Base-by-base conservation (phyloP, 2,329 filamentous ascomycete genomes). In the Colletotrichum graminicola region DNA sequence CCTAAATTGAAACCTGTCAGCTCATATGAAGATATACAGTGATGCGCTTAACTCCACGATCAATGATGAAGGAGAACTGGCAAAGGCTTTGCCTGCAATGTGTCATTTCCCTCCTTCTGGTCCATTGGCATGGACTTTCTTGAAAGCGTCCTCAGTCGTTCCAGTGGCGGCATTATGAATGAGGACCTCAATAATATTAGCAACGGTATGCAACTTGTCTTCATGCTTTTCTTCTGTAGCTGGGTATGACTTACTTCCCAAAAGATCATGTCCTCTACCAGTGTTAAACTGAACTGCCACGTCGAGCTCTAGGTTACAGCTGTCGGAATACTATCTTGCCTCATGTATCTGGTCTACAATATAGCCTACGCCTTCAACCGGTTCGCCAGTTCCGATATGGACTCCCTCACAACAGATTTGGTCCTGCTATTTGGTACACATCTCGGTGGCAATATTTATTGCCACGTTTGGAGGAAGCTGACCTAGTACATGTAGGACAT, bases 231-330 rank as follows among this genome's bases (percentile, higher is more conserved):
- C 32, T 55, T 76, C 21, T 74, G 72, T 64, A 55, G 57, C 18
- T 76, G 75, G 74, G 66, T 76, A 49, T 77, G 73, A 72, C 74
- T 75, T 4, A 74, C 75, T 12, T 73, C 52, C 29, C 55, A 64
- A 39, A 72, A 70, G 39, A 73, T 75, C 11, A 41, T 55, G 8
- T 54, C 32, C 12, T 47, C 26, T 18, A 68, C 29, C 21, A 71
- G 39, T 23, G 71, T 70, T 57, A 75, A 75, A 67, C 34, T 59
- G 39, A 0, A 49, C 70, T n/a, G 71, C 74, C 5, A 71, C 63
- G n/a, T n/a, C 55, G 12, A 75, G 34, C 66, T 77, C 12, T 65
- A 66, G 1, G 66, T 57, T 3, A 68, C 74, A 23, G 67, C 51
- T 23, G 59, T 59, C 39, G 72, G 67, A 14, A 16, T 12, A 1